These are phyloP conservation scores for Backusella morwellensis DNA, from an alignment of 192 early-diverging fungal species.

Conservation along the genomic window DNA sequence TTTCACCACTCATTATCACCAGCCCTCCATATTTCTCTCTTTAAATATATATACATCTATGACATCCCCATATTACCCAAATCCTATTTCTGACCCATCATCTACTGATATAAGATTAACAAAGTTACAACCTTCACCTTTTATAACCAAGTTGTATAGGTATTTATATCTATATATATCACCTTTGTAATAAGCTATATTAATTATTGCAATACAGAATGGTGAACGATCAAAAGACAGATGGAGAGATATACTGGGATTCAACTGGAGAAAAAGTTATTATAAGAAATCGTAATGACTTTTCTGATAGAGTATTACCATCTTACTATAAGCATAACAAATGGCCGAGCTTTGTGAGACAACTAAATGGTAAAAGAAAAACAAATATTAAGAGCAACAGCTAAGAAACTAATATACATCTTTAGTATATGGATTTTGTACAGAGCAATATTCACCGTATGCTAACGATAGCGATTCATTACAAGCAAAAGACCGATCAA, in stretches of 20 bases:
- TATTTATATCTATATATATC: not conserved
- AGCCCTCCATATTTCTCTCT: not conserved
- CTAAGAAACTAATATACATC: not conserved
- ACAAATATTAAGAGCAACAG: not conserved
- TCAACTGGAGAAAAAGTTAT: not conserved
- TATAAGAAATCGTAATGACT: not conserved
- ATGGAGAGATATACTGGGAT: not conserved
- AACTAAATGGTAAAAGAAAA: not conserved
- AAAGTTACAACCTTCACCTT: not conserved
- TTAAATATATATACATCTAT: not conserved
- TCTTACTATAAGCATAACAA: not conserved
- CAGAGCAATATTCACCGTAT: not conserved
- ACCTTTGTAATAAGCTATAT: not conserved
- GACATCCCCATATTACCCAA: not conserved
- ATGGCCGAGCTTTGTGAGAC: not conserved
- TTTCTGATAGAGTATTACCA: not conserved
- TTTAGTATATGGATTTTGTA: not conserved
- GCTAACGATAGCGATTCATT: not conserved
- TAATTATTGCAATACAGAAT: not conserved
- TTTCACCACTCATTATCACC: not conserved
- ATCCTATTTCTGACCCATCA: not conserved
- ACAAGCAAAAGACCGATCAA: not conserved
- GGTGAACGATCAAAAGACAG: not conserved
- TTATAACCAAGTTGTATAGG: not conserved
- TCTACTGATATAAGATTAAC: not conserved